A percentile compares a stretch with the other conserved stretches of the same genome.
phyloP scores from a whole-genome alignment of 2,329 filamentous ascomycete genomes.

The Phaeosphaeriaceae sp. region DNA sequence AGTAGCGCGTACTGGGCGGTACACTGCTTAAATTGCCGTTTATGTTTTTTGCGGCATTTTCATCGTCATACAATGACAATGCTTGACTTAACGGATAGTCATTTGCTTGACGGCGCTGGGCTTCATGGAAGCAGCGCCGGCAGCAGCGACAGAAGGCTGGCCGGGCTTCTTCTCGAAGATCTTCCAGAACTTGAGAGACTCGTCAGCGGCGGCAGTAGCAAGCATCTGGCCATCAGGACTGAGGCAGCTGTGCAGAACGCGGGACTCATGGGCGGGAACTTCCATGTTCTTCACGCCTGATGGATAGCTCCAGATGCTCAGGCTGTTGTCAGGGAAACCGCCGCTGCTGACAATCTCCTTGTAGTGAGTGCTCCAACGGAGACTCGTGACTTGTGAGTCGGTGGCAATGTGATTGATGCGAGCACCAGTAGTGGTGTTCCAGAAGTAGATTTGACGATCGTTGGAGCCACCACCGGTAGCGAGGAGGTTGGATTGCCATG shows the following conservation, averaged over 20 bases:
- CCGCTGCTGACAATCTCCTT: conserved; percentile 97
- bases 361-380: conserved; percentile 96
- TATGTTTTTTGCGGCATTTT: neutral
- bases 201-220: conserved; percentile 92
- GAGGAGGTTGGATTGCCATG: conserved; percentile 96
- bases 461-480: conserved; percentile 96
- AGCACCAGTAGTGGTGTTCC: conserved; percentile 97
- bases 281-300: conserved; percentile 96
- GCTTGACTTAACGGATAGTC: conserved; percentile 61
- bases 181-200: conserved; percentile 99
- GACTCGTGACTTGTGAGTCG: conserved; percentile 93
- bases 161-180: conserved; percentile 98
- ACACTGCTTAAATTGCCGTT: conserved; percentile 17
- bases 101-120: conserved; percentile 89
- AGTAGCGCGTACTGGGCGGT: conserved; percentile 9
- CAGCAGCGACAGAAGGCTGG: conserved; percentile 66
- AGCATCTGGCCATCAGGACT: conserved; percentile 98
- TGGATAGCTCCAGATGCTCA: conserved; percentile 99
- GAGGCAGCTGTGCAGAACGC: conserved; percentile 94
- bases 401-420: conserved; percentile 99
- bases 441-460: conserved; percentile 99
- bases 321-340: conserved; percentile 98
- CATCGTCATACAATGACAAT: neutral
- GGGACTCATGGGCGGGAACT: conserved; percentile 95
- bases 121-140: conserved; percentile 75